Evolutionary conservation across 257 asterid genomes (phyloP).

Genomic region (Galeopsis tetrahit): DNA sequence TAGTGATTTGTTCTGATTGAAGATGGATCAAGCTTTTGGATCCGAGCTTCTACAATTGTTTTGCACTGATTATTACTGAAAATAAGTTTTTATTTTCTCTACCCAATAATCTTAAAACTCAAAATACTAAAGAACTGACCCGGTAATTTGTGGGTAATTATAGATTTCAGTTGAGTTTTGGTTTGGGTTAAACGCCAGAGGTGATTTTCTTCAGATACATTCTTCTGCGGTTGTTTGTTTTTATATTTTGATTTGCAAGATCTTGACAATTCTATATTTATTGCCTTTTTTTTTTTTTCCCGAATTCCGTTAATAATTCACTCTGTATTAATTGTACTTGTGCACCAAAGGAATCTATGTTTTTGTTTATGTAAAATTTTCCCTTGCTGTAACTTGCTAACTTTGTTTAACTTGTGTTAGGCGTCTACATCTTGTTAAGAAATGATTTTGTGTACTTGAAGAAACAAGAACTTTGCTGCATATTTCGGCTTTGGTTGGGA

Average conservation of each 20-base stretch:
- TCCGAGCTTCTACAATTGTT: slow-evolving; percentile 7
- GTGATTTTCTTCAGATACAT: slow-evolving; percentile 10
- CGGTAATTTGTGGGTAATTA: neutral
- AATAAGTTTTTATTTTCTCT: neutral
- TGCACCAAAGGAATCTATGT: slow-evolving; percentile 16
- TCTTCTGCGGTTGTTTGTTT: slow-evolving; percentile 9
- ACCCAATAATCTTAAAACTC: neutral
- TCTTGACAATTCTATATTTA: neutral
- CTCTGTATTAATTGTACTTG: neutral
- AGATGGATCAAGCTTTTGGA: slow-evolving; percentile 25
- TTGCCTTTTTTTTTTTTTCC: neutral
- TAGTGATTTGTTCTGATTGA: neutral
- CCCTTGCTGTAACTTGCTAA: neutral
- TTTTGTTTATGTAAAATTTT: neutral
- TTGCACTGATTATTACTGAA: neutral
- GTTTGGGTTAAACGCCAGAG: neutral
- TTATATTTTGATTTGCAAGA: neutral
- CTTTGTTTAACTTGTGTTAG: slow-evolving; percentile 1
- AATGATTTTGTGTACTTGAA: neutral
- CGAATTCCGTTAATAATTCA: neutral
- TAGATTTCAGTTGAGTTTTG: slow-evolving; percentile 12
- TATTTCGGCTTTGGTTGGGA: neutral
- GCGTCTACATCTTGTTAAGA: slow-evolving; percentile 13
- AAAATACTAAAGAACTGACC: neutral
- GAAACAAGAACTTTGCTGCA: slow-evolving; percentile 11